These are phyloP conservation scores for Daphne laureola DNA, from an alignment of 441 rosid genomes.

Conservation along the genomic window DNA sequence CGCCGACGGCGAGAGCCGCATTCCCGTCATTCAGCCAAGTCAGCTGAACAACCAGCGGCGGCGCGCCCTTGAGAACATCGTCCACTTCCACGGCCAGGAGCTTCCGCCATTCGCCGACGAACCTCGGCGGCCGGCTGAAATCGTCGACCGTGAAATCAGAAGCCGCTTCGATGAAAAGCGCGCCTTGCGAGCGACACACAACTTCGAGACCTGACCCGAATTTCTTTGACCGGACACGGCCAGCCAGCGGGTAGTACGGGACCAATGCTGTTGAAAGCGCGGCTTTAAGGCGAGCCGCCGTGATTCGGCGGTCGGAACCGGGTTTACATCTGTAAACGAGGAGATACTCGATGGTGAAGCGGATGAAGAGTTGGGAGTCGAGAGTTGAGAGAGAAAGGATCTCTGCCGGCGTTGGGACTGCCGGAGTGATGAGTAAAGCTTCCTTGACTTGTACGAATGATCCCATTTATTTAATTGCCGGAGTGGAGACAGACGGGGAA, in stretches of 20 bases:
- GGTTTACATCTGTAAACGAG: constrained; percentile 36
- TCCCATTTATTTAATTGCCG: constrained; percentile 39
- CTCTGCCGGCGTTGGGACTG: constrained; percentile 46
- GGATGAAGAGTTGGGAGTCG: constrained; percentile 81
- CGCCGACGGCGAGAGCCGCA: constrained; percentile 58
- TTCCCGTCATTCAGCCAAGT: constrained; percentile 78
- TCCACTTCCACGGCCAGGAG: constrained; percentile 47
- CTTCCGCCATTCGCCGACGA: constrained; percentile 61
- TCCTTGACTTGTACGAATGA: constrained; percentile 41
- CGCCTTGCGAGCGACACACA: constrained; percentile 56
- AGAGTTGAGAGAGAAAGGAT: constrained; percentile 64
- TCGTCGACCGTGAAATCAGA: constrained; percentile 33
- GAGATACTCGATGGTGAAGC: constrained; percentile 75
- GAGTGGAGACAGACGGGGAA: too few relatives aligned
- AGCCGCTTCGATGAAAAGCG: constrained; percentile 44
- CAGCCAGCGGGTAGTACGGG: constrained; percentile 69
- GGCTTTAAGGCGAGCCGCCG: constrained; percentile 35
- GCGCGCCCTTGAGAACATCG: constrained; percentile 62
- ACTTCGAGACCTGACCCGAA: constrained; percentile 45
- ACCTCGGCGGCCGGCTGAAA: constrained; percentile 44
- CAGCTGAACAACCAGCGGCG: constrained; percentile 65
- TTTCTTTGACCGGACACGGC: constrained; percentile 48
- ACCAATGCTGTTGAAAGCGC: constrained; percentile 54
- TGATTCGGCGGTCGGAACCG: constrained; percentile 20
- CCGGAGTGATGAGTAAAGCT: constrained; percentile 42